Evolutionary conservation across 441 rosid species (phyloP).

Genomic region (Cnidoscolus chayamansa): DNA sequence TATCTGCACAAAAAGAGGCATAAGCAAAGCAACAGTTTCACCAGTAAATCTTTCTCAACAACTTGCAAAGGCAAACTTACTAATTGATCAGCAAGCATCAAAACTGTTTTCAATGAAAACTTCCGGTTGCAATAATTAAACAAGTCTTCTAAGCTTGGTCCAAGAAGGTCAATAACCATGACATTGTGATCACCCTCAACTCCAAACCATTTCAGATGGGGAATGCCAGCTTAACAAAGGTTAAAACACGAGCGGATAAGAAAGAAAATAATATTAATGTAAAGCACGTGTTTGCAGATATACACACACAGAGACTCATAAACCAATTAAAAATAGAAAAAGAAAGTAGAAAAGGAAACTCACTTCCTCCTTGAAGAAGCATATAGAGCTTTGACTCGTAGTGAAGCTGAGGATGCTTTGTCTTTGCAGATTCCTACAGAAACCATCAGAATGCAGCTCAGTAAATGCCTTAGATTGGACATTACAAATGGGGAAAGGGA

Average conservation of each 20-base stretch:
- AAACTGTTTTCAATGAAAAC: conserved; percentile 80
- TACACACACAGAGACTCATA: not conserved
- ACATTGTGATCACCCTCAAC: conserved; percentile 85
- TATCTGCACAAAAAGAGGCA: conserved; percentile 40
- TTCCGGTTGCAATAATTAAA: conserved; percentile 90
- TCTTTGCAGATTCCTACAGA: conserved; percentile 71
- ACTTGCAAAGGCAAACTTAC: conserved; percentile 37
- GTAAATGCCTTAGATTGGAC: not conserved
- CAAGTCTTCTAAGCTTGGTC: conserved; percentile 92
- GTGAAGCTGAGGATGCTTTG: conserved; percentile 93
- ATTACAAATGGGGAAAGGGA: not conserved
- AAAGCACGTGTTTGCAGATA: not conserved
- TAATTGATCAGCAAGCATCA: conserved; percentile 98
- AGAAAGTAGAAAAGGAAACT: conserved; percentile 25
- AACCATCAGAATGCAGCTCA: conserved; percentile 12
- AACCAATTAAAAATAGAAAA: not conserved
- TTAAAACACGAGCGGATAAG: conserved; percentile 13
- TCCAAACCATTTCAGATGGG: conserved; percentile 91
- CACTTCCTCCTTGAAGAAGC: conserved; percentile 99
- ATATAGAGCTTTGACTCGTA: conserved; percentile 90
- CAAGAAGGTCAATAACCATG: conserved; percentile 96
- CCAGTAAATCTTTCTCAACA: conserved; percentile 16
- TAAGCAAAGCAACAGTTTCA: conserved; percentile 5
- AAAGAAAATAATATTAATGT: conserved; percentile 2
- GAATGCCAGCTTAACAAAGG: conserved; percentile 68